Percentiles rank a stretch among this genome's conserved stretches.
Evolutionary conservation across 768 basidiomycete genomes (phyloP).

Genomic region (Tylopilus vinaceipallidus): DNA sequence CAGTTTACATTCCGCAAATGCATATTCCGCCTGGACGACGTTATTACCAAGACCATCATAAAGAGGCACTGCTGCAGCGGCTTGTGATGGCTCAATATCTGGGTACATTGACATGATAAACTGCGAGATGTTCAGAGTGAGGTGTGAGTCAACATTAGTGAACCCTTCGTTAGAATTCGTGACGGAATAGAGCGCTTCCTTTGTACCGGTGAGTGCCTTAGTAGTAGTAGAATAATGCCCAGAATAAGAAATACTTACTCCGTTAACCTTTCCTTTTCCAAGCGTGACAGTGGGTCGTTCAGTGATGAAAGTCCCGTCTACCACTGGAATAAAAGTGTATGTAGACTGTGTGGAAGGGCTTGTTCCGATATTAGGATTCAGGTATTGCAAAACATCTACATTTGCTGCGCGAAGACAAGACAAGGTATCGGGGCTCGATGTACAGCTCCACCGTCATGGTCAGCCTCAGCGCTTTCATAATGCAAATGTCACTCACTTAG

Average conservation of each 20-base stretch:
- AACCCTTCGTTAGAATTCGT: slow-evolving; percentile 2
- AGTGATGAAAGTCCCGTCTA: too few species aligned
- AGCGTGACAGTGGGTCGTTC: slow-evolving; percentile 3
- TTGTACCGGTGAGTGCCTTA: too few species aligned
- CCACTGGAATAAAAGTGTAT: background rate
- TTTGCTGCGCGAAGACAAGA: slow-evolving; percentile 6
- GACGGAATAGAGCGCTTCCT: slow-evolving; percentile 4
- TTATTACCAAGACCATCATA: background rate
- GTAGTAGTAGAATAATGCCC: background rate
- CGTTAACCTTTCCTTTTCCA: background rate
- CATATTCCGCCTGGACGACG: background rate
- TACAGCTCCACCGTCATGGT: background rate
- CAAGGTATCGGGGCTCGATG: slow-evolving; percentile 1
- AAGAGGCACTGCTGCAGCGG: background rate
- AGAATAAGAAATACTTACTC: background rate
- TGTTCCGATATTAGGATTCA: background rate
- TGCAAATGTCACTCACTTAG: background rate
- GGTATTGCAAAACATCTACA: background rate
- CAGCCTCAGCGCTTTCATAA: background rate
- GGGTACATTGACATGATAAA: slow-evolving; percentile 3
- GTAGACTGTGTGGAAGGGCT: slow-evolving; percentile 5
- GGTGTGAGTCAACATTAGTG: background rate
- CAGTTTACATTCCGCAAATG: slow-evolving; percentile 3
- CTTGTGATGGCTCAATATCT: background rate
- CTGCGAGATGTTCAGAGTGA: background rate